These are phyloP conservation scores for Starmera dryadoides DNA, from an alignment of 805 yeast genomes.

Conservation along the genomic window DNA sequence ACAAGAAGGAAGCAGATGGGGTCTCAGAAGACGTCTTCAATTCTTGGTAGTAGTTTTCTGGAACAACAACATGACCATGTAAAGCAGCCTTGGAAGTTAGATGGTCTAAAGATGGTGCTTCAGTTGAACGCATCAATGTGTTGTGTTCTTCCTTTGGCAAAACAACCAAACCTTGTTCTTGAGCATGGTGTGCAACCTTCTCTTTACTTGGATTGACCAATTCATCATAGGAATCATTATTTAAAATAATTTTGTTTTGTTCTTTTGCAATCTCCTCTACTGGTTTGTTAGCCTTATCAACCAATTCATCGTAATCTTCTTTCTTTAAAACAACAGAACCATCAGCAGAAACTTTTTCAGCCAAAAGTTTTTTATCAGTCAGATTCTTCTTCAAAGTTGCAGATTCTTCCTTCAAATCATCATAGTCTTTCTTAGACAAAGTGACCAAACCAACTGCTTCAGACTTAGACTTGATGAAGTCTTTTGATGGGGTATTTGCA, in stretches of 20 bases:
- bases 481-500: constrained; percentile 12
- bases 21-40: constrained; percentile 13
- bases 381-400: constrained; percentile 19
- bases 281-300: constrained; percentile 4
- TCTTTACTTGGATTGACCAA: background rate
- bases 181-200: background rate
- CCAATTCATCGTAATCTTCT: constrained; percentile 10
- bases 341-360: constrained; percentile 17
- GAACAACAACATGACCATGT: constrained; percentile 18
- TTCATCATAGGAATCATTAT: constrained; percentile 20
- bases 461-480: constrained; percentile 16
- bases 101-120: constrained; percentile 19
- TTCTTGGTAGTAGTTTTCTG: constrained; percentile 15
- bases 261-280: background rate
- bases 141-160: constrained; percentile 5
- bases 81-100: constrained; percentile 13
- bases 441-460: constrained; percentile 5
- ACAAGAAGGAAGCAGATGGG: constrained; percentile 9
- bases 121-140: constrained; percentile 11
- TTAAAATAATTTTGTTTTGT: constrained; percentile 14
- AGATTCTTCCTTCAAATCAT: constrained; percentile 5
- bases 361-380: constrained; percentile 19
- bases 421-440: constrained; percentile 7
- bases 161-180: background rate
- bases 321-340: constrained; percentile 10